Evolutionary conservation across 768 basidiomycete genomes (phyloP), one percentile per base, ranked within the genome.

Genomic region (Arthromyces matolae): DNA sequence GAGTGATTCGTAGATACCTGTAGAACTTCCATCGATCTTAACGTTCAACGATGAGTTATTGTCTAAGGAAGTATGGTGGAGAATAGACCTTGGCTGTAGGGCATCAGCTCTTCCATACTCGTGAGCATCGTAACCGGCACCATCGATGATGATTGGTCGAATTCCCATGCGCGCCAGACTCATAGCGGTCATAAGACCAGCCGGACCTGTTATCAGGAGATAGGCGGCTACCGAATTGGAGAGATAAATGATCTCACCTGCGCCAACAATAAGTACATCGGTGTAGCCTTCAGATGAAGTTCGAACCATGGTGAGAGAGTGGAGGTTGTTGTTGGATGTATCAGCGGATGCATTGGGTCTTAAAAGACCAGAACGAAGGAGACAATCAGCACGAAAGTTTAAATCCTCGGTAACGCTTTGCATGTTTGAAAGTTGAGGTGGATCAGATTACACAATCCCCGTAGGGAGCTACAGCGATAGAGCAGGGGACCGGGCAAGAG

Each of bases 131-230:
- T 54, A 54, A n/a, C 42, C 42, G 20, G 27, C 49, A 25, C 49
- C 53, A 34, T 54, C 53, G 22, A 54, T 54, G 45, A 54, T 29
- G 9, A 22, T 47, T 19, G 53, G 42, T 16, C 36, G 38, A 14
- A 54, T 50, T 1, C 53, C 53, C 53, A 54, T 50, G 6, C 53
- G 53, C 13, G 45, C 41, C 10, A 54, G 39, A 19, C 49, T 50
- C 53, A 54, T 54, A 4, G 53, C 53, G 36, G 50, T 50, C 53
- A 50, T 50, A 14, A 54, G 53, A 19, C 53, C 53, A 40, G 40
- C 53, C 23, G 53, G 53, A 7, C 53, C 53, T 54, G 25, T 19
- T 20, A 5, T 22, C 4, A 6, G 23, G 4, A 31, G 8, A 20
- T 12, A 20, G 34, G 23, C 23, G 24, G 37, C 25, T 13, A 23